Evolutionary conservation across 768 basidiomycete genomes (phyloP).

Genomic region (Favolaschia claudopus): DNA sequence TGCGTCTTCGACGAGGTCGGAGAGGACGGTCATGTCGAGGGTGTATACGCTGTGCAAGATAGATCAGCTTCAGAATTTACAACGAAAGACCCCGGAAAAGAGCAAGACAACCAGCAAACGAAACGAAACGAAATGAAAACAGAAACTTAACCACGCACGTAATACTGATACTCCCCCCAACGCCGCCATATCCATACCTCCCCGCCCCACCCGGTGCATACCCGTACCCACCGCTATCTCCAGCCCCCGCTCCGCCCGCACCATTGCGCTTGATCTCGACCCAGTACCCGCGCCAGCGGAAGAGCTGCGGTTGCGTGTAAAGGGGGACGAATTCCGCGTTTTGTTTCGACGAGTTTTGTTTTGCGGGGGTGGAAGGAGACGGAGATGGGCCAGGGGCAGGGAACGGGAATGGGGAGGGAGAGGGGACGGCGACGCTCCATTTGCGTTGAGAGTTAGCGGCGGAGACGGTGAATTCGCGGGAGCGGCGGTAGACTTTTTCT

Average conservation of each 20-base stretch:
- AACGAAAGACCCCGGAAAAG: no score
- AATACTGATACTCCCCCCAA: slow-evolving; percentile 31
- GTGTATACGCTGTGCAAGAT: slow-evolving; percentile 48
- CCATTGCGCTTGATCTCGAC: slow-evolving; percentile 41
- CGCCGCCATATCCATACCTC: not conserved
- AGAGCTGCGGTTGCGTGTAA: slow-evolving; percentile 49
- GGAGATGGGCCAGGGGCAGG: no score
- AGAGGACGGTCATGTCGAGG: slow-evolving; percentile 48
- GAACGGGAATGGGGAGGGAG: no score
- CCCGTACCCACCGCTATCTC: slow-evolving; percentile 8
- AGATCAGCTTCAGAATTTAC: not conserved
- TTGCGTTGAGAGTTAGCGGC: slow-evolving; percentile 45
- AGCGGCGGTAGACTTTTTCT: slow-evolving; percentile 52
- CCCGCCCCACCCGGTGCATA: not conserved
- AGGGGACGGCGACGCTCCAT: slow-evolving; percentile 21
- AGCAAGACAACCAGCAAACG: no score
- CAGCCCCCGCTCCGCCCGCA: slow-evolving; percentile 10
- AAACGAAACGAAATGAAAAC: not conserved
- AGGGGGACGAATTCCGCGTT: slow-evolving; percentile 53
- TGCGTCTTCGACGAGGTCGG: slow-evolving; percentile 51
- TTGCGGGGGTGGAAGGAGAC: no score
- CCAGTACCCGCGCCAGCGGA: slow-evolving; percentile 54
- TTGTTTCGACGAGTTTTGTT: slow-evolving; percentile 29
- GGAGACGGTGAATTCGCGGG: slow-evolving; percentile 48
- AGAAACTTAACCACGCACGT: slow-evolving; percentile 40